Conservation (phyloP, 768 basidiomycete species). For the Lactarius pseudohatsudake region DNA sequence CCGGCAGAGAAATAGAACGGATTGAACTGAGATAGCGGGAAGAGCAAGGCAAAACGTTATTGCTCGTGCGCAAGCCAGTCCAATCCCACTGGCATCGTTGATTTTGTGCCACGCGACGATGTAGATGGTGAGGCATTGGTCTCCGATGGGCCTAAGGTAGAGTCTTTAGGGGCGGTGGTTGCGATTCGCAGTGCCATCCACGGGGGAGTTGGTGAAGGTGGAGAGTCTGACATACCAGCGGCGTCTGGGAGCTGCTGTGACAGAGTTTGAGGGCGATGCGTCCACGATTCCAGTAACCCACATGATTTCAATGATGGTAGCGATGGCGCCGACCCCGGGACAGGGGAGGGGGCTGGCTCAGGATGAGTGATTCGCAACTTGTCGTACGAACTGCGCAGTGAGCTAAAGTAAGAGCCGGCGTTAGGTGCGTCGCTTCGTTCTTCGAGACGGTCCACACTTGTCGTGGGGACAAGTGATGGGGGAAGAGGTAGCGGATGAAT, state of each 20-base stretch:
- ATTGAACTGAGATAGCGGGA: background rate
- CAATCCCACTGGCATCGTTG: conserved; percentile 63
- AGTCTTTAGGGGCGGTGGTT: conserved; percentile 5
- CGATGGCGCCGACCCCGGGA: conserved; percentile 37
- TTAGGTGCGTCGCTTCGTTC: conserved; percentile 23
- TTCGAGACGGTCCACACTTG: conserved; percentile 14
- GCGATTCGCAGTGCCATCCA: conserved; percentile 16
- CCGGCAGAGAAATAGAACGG: background rate
- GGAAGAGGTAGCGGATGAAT: conserved; percentile 11
- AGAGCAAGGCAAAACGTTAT: conserved; percentile 21
- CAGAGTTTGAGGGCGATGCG: conserved; percentile 21
- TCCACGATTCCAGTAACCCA: conserved; percentile 64
- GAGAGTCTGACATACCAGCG: conserved; percentile 18
- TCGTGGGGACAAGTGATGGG: background rate
- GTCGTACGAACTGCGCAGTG: conserved; percentile 24
- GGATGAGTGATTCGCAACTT: conserved; percentile 13
- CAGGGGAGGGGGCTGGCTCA: conserved; percentile 22
- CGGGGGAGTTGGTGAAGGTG: conserved; percentile 13
- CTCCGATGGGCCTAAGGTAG: conserved; percentile 15
- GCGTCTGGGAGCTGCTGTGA: conserved; percentile 10
- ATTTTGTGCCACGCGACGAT: conserved; percentile 19
- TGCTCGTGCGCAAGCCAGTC: conserved; percentile 69
- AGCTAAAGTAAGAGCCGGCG: conserved; percentile 14
- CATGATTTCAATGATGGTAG: conserved; percentile 75
- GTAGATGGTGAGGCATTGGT: conserved; percentile 8